A percentile compares a stretch with the other conserved stretches of the same genome.
phyloP scores from a whole-genome alignment of 2,329 filamentous ascomycete genomes.

The Aspergillus piperis region DNA sequence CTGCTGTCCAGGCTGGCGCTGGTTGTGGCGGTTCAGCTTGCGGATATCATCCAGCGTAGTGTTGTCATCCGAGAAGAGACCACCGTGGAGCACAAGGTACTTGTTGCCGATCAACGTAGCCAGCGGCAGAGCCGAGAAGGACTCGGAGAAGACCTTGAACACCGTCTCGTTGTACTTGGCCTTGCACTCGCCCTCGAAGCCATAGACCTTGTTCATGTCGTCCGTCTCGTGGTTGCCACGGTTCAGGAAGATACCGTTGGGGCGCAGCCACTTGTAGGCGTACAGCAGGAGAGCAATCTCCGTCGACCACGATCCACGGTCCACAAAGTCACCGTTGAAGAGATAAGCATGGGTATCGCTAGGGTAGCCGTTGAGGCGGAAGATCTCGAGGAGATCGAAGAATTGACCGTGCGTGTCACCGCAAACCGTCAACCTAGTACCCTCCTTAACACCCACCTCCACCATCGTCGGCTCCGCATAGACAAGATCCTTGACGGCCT shows the following conservation, averaged over 20 bases:
- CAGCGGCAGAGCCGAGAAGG: constrained; percentile 89
- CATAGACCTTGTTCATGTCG: constrained; percentile 98
- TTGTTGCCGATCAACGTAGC: constrained; percentile 90
- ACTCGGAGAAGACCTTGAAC: constrained; percentile 98
- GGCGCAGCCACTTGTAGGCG: constrained; percentile 94
- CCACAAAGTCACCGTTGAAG: constrained; percentile 98
- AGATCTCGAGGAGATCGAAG: constrained; percentile 95
- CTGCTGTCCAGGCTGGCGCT: constrained; percentile 87
- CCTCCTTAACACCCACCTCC: constrained; percentile 78
- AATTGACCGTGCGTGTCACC: constrained; percentile 98
- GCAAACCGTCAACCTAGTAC: constrained; percentile 84
- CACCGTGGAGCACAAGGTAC: constrained; percentile 90
- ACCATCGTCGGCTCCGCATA: constrained; percentile 97
- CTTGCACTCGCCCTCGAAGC: constrained; percentile 97
- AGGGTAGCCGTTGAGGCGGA: constrained; percentile 84
- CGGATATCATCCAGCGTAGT: constrained; percentile 90
- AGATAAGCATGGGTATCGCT: constrained; percentile 87
- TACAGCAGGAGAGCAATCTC: constrained; percentile 93
- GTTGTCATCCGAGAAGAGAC: constrained; percentile 92
- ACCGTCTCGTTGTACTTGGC: constrained; percentile 95
- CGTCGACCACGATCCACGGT: constrained; percentile 96
- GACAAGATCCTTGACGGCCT: constrained; percentile 85
- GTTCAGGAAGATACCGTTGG: constrained; percentile 89
- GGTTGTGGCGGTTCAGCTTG: constrained; percentile 85
- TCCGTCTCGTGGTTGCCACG: constrained; percentile 98